Evolutionary conservation across 202 grass and related monocot genomes (phyloP).

Genomic region (Bolboschoenoplectus hybrid): DNA sequence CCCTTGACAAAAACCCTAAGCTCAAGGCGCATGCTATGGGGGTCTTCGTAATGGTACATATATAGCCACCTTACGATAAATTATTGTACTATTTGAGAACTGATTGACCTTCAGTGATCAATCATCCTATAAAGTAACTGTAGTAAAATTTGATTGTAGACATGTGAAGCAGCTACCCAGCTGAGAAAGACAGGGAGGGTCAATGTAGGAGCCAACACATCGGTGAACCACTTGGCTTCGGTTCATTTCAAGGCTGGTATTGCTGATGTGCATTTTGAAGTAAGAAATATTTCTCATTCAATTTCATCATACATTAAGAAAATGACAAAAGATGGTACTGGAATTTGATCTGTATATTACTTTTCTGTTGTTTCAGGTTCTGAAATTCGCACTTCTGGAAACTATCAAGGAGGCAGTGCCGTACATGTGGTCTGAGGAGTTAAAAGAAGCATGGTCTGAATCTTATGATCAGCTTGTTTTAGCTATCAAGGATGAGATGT

Average conservation of each 20-base stretch:
- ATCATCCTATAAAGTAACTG: background rate
- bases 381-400: slow-evolving; percentile 36
- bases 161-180: slow-evolving; percentile 41
- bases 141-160: background rate
- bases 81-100: background rate
- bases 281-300: background rate
- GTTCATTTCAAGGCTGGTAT: slow-evolving; percentile 39
- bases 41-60: slow-evolving; percentile 70
- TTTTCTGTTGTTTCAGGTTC: slow-evolving; percentile 17
- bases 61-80: background rate
- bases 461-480: slow-evolving; percentile 63
- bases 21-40: slow-evolving; percentile 50
- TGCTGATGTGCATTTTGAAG: slow-evolving; percentile 42
- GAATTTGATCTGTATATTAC: background rate
- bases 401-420: slow-evolving; percentile 41
- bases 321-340: background rate
- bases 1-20: slow-evolving; percentile 36
- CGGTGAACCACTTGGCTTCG: slow-evolving; percentile 15
- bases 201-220: slow-evolving; percentile 26
- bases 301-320: background rate
- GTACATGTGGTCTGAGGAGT: slow-evolving; percentile 55
- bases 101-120: background rate
- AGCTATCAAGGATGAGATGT: slow-evolving; percentile 45
- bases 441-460: slow-evolving; percentile 64
- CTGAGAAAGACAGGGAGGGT: slow-evolving; percentile 35